phyloP scores from a whole-genome alignment of 1,139 yeast genomes.

The Taphrina wiesneri region DNA sequence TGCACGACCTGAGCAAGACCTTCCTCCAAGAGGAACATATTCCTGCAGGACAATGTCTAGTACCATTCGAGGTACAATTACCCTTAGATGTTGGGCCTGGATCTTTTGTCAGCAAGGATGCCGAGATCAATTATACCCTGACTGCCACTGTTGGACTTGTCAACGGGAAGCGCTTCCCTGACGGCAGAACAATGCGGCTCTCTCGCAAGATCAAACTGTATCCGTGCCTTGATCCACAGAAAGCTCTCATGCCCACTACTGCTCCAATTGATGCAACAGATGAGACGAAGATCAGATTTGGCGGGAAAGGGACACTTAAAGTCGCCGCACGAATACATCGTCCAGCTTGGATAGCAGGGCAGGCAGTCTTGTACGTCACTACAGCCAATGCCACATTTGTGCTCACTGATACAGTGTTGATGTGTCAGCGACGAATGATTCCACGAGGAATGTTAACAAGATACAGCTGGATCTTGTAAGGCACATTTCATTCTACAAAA shows the following conservation, averaged over 20 bases:
- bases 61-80: conserved; percentile 34
- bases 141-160: conserved; percentile 25
- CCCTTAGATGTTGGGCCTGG: conserved; percentile 36
- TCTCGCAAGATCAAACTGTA: conserved; percentile 19
- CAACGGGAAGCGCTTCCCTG: conserved; percentile 30
- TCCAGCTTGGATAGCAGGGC: conserved; percentile 36
- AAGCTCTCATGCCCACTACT: conserved; percentile 32
- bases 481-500: conserved; percentile 30
- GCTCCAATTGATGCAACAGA: conserved; percentile 32
- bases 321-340: conserved; percentile 35
- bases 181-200: conserved; percentile 22
- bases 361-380: conserved; percentile 11
- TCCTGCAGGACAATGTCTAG: conserved; percentile 3
- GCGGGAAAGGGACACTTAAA: conserved; percentile 34
- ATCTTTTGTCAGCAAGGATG: conserved; percentile 28
- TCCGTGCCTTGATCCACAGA: conserved; percentile 33
- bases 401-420: conserved; percentile 18
- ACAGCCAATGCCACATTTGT: background rate
- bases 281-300: conserved; percentile 31
- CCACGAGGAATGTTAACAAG: conserved; percentile 26
- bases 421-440: conserved; percentile 33
- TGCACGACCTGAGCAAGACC: conserved; percentile 14
- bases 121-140: conserved; percentile 29
- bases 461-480: conserved; percentile 26
- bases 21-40: conserved; percentile 11